Base-by-base conservation (phyloP, 2,329 filamentous ascomycete genomes). In the Rasamsonia emersonii region DNA sequence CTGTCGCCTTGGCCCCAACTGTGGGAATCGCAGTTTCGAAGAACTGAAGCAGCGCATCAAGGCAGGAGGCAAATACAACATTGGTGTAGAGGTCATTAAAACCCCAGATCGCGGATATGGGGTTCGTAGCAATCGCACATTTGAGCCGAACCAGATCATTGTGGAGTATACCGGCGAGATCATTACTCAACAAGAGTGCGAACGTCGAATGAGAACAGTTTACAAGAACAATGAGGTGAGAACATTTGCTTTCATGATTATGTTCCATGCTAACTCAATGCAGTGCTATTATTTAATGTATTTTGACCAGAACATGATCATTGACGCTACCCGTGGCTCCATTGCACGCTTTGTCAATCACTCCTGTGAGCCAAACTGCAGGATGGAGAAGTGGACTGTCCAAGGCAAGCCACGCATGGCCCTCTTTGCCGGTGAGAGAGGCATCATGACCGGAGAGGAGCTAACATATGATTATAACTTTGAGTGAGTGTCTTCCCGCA, bases 251-350 rank as follows among this genome's bases (percentile, higher is more conserved):
- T 18, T 27, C 16, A 27, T 11, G 19, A 18, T 10, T 11, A 8
- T 16, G n/a, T 19, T 5, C 27, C 29, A 33, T 42, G 23, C 44
- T 33, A 50, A 30, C 19, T 9, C 13, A 24, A 17, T 32, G 24
- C 49, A 94, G 84, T 94, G 86, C 61, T 96, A 94, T 60, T 98
- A 98, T 58, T 69, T 98, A 30, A 98, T 98, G 91, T 86, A 86
- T 35, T 95, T 96, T 54, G 88, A 96, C 53, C 86, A 95, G 58
- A 91, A 93, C 59, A 91, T 96, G 78, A 93, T 96, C 49, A 93
- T 98, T 43, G 91, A 98, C 64, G 91, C 89, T 19, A 95, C 88
- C 17, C 86, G 85, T 35, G 91, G 91, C 49, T 93, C 85, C 44
- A 93, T 96, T 59, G 89, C 91, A 50, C 82, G 91, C 35, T 98